Base-by-base conservation (phyloP, 2,329 filamentous ascomycete genomes). In the Ophiosphaerella herpotricha region DNA sequence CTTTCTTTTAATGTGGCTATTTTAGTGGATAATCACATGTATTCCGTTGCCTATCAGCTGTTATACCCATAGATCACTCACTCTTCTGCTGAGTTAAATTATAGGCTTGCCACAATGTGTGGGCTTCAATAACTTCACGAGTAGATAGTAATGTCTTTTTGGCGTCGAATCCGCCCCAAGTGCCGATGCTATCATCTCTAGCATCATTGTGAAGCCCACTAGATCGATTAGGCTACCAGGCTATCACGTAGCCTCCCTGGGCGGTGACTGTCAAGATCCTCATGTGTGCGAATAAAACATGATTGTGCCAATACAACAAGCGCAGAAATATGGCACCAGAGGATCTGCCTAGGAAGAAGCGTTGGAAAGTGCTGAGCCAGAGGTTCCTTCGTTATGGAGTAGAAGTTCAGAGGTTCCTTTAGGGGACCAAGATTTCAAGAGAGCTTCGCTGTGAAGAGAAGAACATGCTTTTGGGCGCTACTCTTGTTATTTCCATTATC, bases 41-140 rank as follows among this genome's bases (percentile, higher is more conserved):
- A 61, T 63, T 64, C 66, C 52, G 68, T 71, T 72, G 67, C 65
- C 68, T 68, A 53, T 67, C 65, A 68, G 64, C 43, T 37, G 42
- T 11, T 11, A 29, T 55, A 48, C 46, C 14, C 38, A 31, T 46
- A 45, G 26, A 24, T 32, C 29, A 36, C 37, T 38, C 35, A 18
- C 33, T 36, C 11, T 36, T 35, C 7, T 50, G n/a, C 37, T 33
- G 9, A 14, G 11, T 24, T 43, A 13, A 12, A 26, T 18, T 32
- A 50, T 34, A 48, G 39, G 41, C 40, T 48, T 34, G 37, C 45
- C 33, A 41, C 39, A 12, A 13, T 7, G 26, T 29, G 26, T 29
- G 11, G 18, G 9, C 26, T 24, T 14, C 5, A 14, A 18, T 35
- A 23, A 39, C 11, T 31, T 16, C n/a, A 33, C 33, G 14, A n/a